A percentile compares a stretch with the other conserved stretches of the same genome.
Conservation (phyloP, 2,329 filamentous ascomycete genomes). For the Epichloe baconii region DNA sequence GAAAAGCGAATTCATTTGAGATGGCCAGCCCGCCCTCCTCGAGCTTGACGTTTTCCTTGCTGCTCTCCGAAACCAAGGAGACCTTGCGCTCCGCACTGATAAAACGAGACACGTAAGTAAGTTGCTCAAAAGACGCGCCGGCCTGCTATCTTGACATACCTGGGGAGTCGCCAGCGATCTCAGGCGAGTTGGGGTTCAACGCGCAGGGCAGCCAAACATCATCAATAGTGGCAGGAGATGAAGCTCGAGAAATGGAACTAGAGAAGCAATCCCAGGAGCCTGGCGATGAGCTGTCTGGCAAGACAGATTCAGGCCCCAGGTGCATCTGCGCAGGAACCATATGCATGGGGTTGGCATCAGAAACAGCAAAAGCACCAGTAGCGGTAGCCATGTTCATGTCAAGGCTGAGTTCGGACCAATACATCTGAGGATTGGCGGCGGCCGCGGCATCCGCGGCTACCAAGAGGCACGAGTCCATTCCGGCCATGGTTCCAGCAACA, state of each 20-base stretch:
- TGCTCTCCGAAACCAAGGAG: slow-evolving; percentile 17
- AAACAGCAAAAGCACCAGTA: slow-evolving; percentile 28
- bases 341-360: slow-evolving; percentile 33
- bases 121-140: slow-evolving; percentile 1
- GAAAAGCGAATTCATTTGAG: slow-evolving; percentile 28
- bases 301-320: slow-evolving; percentile 36
- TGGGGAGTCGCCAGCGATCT: slow-evolving; percentile 38
- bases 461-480: slow-evolving; percentile 38
- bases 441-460: slow-evolving; percentile 33
- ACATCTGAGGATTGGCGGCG: slow-evolving; percentile 35
- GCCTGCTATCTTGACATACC: slow-evolving; percentile 28
- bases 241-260: slow-evolving; percentile 37
- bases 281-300: slow-evolving; percentile 36
- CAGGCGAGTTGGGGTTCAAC: slow-evolving; percentile 30
- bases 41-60: slow-evolving; percentile 13
- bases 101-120: slow-evolving; percentile 10
- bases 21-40: slow-evolving; percentile 18
- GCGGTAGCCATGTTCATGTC: slow-evolving; percentile 29
- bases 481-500: slow-evolving; percentile 26
- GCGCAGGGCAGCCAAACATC: slow-evolving; percentile 30
- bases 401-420: slow-evolving; percentile 34
- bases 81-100: slow-evolving; percentile 20
- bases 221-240: slow-evolving; percentile 35
- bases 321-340: slow-evolving; percentile 44
- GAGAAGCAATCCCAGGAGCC: slow-evolving; percentile 40